phyloP scores from a whole-genome alignment of 1,284 basidiomycete species.

The Waitea zeae region DNA sequence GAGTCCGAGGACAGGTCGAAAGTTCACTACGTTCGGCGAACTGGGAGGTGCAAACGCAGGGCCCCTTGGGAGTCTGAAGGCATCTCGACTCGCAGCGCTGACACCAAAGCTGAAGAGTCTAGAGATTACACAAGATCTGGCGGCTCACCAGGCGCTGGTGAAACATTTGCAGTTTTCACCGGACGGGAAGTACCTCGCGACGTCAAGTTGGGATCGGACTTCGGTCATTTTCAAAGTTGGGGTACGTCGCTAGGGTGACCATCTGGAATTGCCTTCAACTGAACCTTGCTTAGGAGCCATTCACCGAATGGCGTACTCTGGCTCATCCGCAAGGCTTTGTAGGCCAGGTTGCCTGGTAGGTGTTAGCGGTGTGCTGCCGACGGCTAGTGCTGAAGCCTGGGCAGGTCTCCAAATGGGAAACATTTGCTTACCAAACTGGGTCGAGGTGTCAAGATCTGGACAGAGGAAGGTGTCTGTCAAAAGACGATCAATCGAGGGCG shows the following conservation, averaged over 20 bases:
- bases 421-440: constrained; percentile 47
- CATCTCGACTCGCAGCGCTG: constrained; percentile 22
- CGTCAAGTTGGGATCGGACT: constrained; percentile 69
- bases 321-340: constrained; percentile 63
- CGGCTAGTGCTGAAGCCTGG: constrained; percentile 1
- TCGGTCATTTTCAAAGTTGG: constrained; percentile 60
- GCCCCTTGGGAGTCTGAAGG: too few species aligned
- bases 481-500: constrained; percentile 49
- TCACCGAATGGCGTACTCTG: constrained; percentile 42
- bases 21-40: too few species aligned
- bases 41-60: too few species aligned
- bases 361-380: not conserved
- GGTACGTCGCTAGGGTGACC: constrained; percentile 14
- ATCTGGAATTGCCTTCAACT: constrained; percentile 6
- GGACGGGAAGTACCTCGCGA: constrained; percentile 50
- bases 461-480: constrained; percentile 56
- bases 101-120: constrained; percentile 40
- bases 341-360: constrained; percentile 60
- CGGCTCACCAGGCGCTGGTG: constrained; percentile 47
- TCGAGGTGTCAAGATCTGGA: constrained; percentile 64
- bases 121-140: constrained; percentile 39
- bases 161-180: constrained; percentile 58
- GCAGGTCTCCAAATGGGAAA: constrained; percentile 52
- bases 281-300: constrained; percentile 24
- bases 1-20: too few species aligned